Conservation (phyloP, 148 eudicot genomes). For the Oxyria digyna region DNA sequence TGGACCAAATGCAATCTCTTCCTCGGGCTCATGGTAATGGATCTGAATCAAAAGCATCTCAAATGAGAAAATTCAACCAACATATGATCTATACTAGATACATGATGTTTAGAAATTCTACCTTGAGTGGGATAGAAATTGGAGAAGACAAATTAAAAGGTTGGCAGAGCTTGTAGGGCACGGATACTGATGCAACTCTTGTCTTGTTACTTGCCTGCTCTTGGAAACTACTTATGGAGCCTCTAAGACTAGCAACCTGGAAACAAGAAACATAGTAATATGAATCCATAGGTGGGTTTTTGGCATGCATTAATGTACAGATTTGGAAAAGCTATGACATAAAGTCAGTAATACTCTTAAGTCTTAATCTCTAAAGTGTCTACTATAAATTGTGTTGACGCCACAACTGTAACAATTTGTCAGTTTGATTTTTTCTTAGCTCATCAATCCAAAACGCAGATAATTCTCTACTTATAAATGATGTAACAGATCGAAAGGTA, state of each 20-base stretch:
- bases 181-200: conserved; percentile 38
- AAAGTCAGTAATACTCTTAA: not conserved
- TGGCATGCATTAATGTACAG: not conserved
- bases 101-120: conserved; percentile 14
- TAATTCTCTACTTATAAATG: not conserved
- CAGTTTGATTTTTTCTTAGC: not conserved
- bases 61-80: not conserved
- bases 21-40: conserved; percentile 82
- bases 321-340: not conserved
- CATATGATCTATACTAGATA: not conserved
- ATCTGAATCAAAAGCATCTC: conserved; percentile 35
- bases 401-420: not conserved
- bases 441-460: not conserved
- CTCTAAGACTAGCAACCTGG: conserved; percentile 88
- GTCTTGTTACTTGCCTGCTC: conserved; percentile 83
- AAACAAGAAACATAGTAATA: conserved; percentile 10
- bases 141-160: conserved; percentile 57
- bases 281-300: not conserved
- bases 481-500: not conserved
- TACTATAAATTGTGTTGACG: not conserved
- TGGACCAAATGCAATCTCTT: conserved; percentile 97
- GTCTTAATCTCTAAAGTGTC: not conserved
- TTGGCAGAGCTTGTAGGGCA: conserved; percentile 63
- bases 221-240: conserved; percentile 81
- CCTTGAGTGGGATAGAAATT: conserved; percentile 73